Evolutionary conservation across 345 rosid species (phyloP).

Genomic region (Populus tremula): DNA sequence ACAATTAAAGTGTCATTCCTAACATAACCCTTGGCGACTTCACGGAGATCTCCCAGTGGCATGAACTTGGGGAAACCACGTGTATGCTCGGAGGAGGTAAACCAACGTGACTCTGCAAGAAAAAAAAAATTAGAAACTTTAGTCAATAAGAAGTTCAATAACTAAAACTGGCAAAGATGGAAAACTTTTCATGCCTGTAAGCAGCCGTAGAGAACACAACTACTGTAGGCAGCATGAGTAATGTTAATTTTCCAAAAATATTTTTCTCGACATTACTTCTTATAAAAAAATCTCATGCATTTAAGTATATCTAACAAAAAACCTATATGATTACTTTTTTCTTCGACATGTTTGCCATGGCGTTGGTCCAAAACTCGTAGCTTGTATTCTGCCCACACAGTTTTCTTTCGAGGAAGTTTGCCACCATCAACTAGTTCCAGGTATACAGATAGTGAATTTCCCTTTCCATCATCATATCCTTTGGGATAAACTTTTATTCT

Average conservation of each 20-base stretch:
- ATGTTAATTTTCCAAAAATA: too few species aligned
- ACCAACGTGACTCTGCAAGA: background rate
- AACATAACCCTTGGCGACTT: conserved; percentile 29
- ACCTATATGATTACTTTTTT: too few species aligned
- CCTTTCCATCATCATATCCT: background rate
- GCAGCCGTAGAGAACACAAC: too few species aligned
- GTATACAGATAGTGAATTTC: background rate
- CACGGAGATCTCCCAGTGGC: background rate
- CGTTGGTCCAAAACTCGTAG: background rate
- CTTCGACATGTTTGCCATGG: too few species aligned
- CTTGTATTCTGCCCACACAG: background rate
- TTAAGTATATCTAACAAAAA: too few species aligned
- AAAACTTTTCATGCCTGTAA: background rate
- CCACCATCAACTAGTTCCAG: background rate
- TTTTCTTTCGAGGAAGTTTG: background rate
- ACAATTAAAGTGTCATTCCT: conserved; percentile 33
- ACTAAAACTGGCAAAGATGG: background rate
- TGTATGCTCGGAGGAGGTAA: background rate
- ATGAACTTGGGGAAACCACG: conserved; percentile 31
- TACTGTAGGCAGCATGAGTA: too few species aligned
- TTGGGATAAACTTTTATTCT: background rate
- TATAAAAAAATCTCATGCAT: too few species aligned
- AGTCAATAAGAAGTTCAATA: background rate
- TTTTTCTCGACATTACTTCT: too few species aligned
- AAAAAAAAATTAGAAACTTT: too few species aligned